Percentiles rank a stretch among this genome's conserved stretches.
Conservation (phyloP, 2,329 filamentous ascomycete genomes). For the Neoascochyta sp. region DNA sequence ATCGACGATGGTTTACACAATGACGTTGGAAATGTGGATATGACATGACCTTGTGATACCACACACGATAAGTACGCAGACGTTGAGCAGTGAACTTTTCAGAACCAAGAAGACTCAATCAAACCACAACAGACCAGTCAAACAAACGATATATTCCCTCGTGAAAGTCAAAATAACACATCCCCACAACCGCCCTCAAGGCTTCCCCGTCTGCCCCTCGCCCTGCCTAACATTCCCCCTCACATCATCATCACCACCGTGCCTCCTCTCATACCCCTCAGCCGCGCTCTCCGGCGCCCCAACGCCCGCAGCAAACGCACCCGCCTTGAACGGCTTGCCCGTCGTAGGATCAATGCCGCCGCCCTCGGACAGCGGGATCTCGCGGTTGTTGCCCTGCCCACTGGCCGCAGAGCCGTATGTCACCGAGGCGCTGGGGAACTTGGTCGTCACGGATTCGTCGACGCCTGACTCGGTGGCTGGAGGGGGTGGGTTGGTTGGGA, state of each 20-base stretch:
- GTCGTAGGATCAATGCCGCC: conserved; percentile 42
- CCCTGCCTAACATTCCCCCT: conserved; percentile 39
- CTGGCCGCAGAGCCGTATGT: conserved; percentile 44
- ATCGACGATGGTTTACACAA: too few species aligned
- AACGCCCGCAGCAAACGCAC: conserved; percentile 46
- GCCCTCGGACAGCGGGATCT: conserved; percentile 48
- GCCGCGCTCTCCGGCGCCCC: conserved; percentile 49
- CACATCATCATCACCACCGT: conserved; percentile 42
- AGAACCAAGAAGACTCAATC: too few species aligned
- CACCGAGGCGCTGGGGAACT: conserved; percentile 46
- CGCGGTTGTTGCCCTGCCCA: conserved; percentile 46
- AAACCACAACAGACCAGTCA: too few species aligned
- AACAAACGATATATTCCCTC: too few species aligned
- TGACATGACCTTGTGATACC: too few species aligned
- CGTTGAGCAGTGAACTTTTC: too few species aligned
- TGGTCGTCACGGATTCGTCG: conserved; percentile 39
- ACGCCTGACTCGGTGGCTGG: conserved; percentile 48
- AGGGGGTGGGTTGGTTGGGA: background rate
- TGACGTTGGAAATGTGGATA: too few species aligned
- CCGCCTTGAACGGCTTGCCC: conserved; percentile 45
- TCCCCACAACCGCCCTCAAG: too few species aligned
- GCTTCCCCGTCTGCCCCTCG: conserved; percentile 7
- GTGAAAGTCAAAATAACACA: too few species aligned
- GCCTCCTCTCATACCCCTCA: conserved; percentile 34
- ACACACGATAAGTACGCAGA: too few species aligned